Percentiles rank a stretch among this genome's conserved stretches.
Evolutionary conservation across 345 rosid species (phyloP).

Genomic region (Murraya koenigii): DNA sequence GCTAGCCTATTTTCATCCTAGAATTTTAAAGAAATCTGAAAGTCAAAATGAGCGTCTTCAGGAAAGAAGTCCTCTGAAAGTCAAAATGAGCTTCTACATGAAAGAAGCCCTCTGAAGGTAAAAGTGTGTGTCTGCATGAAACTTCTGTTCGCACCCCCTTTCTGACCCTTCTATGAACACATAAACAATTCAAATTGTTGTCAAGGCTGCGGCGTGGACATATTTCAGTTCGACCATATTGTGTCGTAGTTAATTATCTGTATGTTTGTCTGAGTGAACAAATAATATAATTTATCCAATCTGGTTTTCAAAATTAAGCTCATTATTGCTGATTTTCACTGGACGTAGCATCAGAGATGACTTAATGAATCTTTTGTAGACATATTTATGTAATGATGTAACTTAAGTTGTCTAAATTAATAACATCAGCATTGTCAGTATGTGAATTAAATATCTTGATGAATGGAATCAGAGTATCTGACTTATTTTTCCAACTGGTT

Average conservation of each 20-base stretch:
- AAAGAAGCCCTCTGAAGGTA: neutral
- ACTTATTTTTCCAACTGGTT: conserved; percentile 8
- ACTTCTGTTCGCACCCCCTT: neutral
- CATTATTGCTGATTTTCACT: neutral
- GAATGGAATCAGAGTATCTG: conserved; percentile 13
- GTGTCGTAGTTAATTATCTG: neutral
- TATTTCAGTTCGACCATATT: neutral
- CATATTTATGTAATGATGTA: neutral
- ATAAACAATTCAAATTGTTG: neutral
- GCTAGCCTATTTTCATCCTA: neutral
- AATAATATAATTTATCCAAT: neutral
- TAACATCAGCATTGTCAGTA: neutral
- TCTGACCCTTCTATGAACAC: neutral
- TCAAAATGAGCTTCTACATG: neutral
- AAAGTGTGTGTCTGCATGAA: neutral
- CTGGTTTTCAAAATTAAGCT: neutral
- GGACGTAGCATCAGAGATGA: neutral
- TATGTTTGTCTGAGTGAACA: neutral
- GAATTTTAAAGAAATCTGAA: neutral
- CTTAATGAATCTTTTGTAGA: neutral
- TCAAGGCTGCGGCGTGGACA: neutral
- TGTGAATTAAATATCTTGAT: neutral
- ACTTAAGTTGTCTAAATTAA: neutral
- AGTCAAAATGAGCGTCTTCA: neutral
- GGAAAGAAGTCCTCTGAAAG: too few relatives aligned